Evolutionary conservation across 2,329 filamentous ascomycete species (phyloP).

Genomic region (Colletotrichum abscissum): DNA sequence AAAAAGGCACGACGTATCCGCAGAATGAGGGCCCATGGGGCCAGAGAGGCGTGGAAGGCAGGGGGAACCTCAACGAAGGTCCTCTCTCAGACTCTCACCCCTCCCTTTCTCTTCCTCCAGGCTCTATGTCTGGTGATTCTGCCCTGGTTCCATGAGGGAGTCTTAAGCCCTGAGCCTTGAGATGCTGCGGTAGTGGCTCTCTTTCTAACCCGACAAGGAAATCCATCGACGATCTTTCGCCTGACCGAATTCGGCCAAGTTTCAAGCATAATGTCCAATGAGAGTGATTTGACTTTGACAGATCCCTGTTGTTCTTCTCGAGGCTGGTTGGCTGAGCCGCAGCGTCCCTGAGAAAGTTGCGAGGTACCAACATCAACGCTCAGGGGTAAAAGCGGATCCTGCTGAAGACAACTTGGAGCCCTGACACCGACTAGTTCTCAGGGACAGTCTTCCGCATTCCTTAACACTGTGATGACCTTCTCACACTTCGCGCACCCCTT

Average conservation of each 20-base stretch:
- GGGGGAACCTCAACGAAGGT: constrained; percentile 11
- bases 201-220: constrained; percentile 35
- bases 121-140: constrained; percentile 7
- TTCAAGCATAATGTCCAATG: constrained; percentile 35
- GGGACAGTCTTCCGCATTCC: constrained; percentile 15
- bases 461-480: constrained; percentile 20
- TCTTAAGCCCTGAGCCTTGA: constrained; percentile 5
- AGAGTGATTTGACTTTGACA: background rate
- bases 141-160: background rate
- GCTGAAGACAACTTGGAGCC: constrained; percentile 33
- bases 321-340: constrained; percentile 25
- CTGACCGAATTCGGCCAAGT: constrained; percentile 35
- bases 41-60: constrained; percentile 17
- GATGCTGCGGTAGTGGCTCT: constrained; percentile 11
- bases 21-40: background rate
- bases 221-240: constrained; percentile 36
- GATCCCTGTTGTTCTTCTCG: background rate
- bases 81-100: background rate
- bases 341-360: constrained; percentile 19
- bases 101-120: background rate
- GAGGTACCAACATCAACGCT: constrained; percentile 32
- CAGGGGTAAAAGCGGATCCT: constrained; percentile 41
- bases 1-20: constrained; percentile 28
- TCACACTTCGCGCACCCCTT: constrained; percentile 5
- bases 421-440: constrained; percentile 1